phyloP scores from a whole-genome alignment of 2,329 filamentous ascomycete genomes.

The Alternaria alternata region DNA sequence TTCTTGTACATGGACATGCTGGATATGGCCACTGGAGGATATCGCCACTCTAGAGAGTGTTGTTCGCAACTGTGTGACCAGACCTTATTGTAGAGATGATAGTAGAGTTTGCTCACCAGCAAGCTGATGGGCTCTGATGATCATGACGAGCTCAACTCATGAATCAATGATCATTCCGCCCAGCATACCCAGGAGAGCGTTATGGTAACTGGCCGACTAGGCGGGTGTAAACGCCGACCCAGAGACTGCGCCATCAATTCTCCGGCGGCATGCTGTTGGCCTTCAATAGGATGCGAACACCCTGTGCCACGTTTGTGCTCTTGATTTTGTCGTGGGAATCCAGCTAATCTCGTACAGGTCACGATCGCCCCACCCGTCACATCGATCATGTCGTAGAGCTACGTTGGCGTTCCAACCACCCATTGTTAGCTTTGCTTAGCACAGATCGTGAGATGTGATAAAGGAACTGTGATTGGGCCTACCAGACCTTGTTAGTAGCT shows the following conservation, averaged over 20 bases:
- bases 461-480: constrained; percentile 1
- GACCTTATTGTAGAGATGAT: neutral
- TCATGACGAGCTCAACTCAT: constrained; percentile 1
- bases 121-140: neutral
- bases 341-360: neutral
- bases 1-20: neutral
- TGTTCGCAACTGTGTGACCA: neutral
- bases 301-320: neutral
- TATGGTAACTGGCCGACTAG: neutral
- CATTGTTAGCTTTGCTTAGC: neutral
- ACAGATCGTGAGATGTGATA: neutral
- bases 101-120: neutral
- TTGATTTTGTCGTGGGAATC: neutral
- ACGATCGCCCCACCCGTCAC: constrained; percentile 6
- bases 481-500: neutral
- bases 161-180: neutral
- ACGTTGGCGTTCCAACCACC: neutral
- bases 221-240: neutral
- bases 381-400: constrained; percentile 6
- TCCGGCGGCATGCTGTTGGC: neutral
- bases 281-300: neutral
- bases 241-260: constrained; percentile 1
- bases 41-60: neutral
- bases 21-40: neutral
- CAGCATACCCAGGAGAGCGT: neutral